These are phyloP conservation scores for Candida sanyaensis DNA, from an alignment of 1,139 yeast genomes.

Conservation along the genomic window DNA sequence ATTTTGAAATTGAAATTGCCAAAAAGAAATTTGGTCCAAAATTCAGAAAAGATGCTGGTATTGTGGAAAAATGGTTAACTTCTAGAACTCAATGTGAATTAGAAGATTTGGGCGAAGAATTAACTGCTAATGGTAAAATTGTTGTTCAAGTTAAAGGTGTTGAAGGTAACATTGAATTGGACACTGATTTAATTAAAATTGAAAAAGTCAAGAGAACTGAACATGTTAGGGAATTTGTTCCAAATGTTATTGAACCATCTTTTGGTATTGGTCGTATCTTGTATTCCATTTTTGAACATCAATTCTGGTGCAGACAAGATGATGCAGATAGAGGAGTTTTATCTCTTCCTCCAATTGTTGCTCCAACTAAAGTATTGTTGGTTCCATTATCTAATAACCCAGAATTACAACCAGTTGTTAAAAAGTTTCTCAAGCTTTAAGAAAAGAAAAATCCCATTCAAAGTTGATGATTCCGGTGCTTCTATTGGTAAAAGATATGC, in stretches of 20 bases:
- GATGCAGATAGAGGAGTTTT: conserved; percentile 89
- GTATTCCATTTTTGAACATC: conserved; percentile 91
- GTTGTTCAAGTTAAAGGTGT: conserved; percentile 61
- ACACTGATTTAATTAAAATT: conserved; percentile 67
- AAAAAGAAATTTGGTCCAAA: conserved; percentile 97
- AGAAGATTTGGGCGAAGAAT: conserved; percentile 72
- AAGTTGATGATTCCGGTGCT: conserved; percentile 96
- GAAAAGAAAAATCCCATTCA: conserved; percentile 85
- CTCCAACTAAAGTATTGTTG: conserved; percentile 95
- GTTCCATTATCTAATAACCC: conserved; percentile 91
- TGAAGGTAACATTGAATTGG: conserved; percentile 67
- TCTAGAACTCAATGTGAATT: conserved; percentile 84
- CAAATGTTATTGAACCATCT: conserved; percentile 98
- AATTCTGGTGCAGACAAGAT: conserved; percentile 93
- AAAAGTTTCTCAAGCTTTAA: conserved; percentile 68
- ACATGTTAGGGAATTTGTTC: conserved; percentile 93
- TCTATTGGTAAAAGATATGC: conserved; percentile 99
- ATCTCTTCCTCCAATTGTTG: conserved; percentile 93
- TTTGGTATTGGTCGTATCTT: conserved; percentile 98
- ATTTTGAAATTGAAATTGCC: conserved; percentile 79
- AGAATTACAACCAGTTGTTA: conserved; percentile 75
- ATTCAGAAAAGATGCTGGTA: conserved; percentile 95
- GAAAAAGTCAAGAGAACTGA: conserved; percentile 79
- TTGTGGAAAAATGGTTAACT: conserved; percentile 78
- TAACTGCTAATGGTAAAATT: conserved; percentile 64